Evolutionary conservation across 179 eudicot species (phyloP), one percentile per base, ranked within the genome.

Genomic region (Carnegiea gigantea): DNA sequence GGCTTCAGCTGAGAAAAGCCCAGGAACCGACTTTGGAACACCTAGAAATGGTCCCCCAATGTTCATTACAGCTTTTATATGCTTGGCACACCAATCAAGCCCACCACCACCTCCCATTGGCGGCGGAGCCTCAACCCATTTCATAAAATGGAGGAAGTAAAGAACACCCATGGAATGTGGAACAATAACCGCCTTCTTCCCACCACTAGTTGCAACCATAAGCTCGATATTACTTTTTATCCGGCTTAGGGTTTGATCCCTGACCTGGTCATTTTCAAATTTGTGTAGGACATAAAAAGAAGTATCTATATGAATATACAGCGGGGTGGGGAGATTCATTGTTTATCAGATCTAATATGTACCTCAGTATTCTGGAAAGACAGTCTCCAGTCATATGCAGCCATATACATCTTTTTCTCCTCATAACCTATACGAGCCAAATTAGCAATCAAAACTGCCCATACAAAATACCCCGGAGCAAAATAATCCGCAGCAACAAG

Each of bases 21-120:
- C 98, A 26, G 97, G 80, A 70, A 95, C 91, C 53, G 92, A 86
- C 84, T 95, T 96, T 68, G 99, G 99, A 77, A 96, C 97, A 40
- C 99, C 99, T 7, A 96, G 85, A 85, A 94, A 91, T 18, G 99
- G 98, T 77, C 99, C 99, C 60, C 99, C 99, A 71, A 96, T 96
- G 80, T 93, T 96, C 95, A 93, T 92, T 71, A 96, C 92, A 0
- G 99, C 93, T 83, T 96, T 96, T 33, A 96, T 92, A 80, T 96
- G 98, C 54, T 79, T 82, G 15, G 93, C 93, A 59, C 99, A 96
- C 99, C 99, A 96, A 75, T 90, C 86, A 77, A 92, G 73, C 79
- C 99, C 98, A 83, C 99, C 99, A 3, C 99, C 99, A 72, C 99
- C 98, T 43, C 99, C 99, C 95, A 96, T 89, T 36, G 99, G 99